Percentiles rank a stretch among this genome's conserved stretches.
phyloP scores from a whole-genome alignment of 2,329 filamentous ascomycete genomes.

The Alternaria triticimaculans region DNA sequence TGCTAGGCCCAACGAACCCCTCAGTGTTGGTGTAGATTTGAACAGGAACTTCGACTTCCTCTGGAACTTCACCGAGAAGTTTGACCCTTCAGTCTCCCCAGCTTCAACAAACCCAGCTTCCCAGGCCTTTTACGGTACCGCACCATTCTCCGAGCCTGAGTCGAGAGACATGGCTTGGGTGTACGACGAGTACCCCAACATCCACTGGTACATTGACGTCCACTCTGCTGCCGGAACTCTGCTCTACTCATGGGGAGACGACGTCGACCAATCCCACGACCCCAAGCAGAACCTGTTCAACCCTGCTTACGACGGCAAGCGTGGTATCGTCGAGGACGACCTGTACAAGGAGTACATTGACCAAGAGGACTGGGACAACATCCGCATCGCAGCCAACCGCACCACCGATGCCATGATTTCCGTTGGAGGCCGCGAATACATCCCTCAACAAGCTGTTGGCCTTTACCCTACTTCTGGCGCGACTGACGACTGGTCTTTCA shows the following conservation, averaged over 20 bases:
- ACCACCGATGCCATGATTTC: conserved; percentile 46
- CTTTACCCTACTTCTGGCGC: conserved; percentile 49
- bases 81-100: conserved; percentile 45
- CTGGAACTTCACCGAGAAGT: conserved; percentile 61
- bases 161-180: conserved; percentile 61
- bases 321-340: conserved; percentile 59
- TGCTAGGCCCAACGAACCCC: conserved; percentile 15
- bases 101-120: conserved; percentile 53
- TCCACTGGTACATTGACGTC: conserved; percentile 65
- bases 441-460: conserved; percentile 44
- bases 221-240: conserved; percentile 63
- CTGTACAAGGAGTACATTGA: conserved; percentile 56
- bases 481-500: conserved; percentile 49
- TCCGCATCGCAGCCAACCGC: conserved; percentile 39
- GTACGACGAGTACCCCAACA: conserved; percentile 56
- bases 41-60: conserved; percentile 59
- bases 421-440: conserved; percentile 44
- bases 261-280: conserved; percentile 58
- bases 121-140: conserved; percentile 60
- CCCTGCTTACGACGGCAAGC: conserved; percentile 58
- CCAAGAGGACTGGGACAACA: conserved; percentile 42
- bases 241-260: conserved; percentile 66
- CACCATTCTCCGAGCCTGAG: conserved; percentile 64
- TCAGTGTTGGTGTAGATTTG: conserved; percentile 37
- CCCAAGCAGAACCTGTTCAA: conserved; percentile 61